Percentiles rank a stretch among this genome's conserved stretches.
These are phyloP conservation scores for Kazachstania psychrophila DNA, from an alignment of 805 yeast species.

Conservation along the genomic window DNA sequence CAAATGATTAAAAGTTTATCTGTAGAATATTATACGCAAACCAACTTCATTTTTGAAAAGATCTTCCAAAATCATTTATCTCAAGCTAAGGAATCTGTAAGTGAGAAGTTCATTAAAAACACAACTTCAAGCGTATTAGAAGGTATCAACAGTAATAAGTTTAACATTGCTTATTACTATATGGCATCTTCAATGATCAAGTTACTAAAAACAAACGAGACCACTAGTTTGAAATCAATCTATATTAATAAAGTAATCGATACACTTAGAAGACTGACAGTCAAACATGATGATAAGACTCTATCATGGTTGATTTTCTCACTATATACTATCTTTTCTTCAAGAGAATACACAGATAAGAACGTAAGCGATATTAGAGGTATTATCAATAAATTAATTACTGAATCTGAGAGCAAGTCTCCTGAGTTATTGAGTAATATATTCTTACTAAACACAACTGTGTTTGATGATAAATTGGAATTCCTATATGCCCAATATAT, in stretches of 20 bases:
- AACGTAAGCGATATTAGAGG: neutral
- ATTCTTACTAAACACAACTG: constrained; percentile 23
- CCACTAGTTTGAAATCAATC: neutral
- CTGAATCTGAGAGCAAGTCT: neutral
- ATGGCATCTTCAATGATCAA: constrained; percentile 12
- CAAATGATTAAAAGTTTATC: constrained; percentile 2
- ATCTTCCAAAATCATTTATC: constrained; percentile 36
- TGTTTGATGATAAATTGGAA: constrained; percentile 14
- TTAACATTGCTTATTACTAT: constrained; percentile 7
- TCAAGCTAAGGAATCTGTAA: constrained; percentile 30
- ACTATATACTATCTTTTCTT: constrained; percentile 16
- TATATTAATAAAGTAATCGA: constrained; percentile 2
- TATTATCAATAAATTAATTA: neutral
- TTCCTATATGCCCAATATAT: constrained; percentile 31
- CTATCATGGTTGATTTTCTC: constrained; percentile 29
- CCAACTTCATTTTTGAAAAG: constrained; percentile 25
- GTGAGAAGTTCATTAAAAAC: constrained; percentile 10
- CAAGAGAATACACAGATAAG: neutral
- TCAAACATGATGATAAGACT: neutral
- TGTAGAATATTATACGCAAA: neutral
- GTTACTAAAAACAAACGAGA: neutral
- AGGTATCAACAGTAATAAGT: constrained; percentile 1
- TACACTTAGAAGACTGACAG: neutral
- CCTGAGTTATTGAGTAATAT: constrained; percentile 18
- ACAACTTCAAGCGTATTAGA: neutral